phyloP scores from a whole-genome alignment of 768 basidiomycete species.

The Pilatotrama ljubarskyi region DNA sequence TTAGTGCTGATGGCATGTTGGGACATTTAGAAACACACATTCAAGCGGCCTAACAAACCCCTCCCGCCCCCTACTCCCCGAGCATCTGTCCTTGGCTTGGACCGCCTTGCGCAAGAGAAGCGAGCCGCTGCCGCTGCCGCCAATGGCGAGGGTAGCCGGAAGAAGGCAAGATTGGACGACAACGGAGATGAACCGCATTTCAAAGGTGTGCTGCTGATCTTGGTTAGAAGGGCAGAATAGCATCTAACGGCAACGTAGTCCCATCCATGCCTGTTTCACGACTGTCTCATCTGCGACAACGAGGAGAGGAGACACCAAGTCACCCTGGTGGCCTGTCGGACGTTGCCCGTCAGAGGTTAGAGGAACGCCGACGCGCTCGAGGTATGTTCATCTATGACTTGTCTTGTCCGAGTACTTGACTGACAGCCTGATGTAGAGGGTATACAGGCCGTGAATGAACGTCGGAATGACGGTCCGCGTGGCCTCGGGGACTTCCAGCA shows the following conservation, averaged over 20 bases:
- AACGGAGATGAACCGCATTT: conserved; percentile 70
- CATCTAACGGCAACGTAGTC: conserved; percentile 46
- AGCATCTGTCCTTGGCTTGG: conserved; percentile 81
- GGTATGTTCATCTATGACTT: conserved; percentile 39
- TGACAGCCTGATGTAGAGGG: conserved; percentile 53
- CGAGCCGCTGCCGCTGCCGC: conserved; percentile 53
- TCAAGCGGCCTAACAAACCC: conserved; percentile 71
- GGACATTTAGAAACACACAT: conserved; percentile 66
- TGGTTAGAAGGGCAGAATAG: too few relatives aligned
- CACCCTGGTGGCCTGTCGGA: conserved; percentile 89
- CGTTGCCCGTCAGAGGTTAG: conserved; percentile 64
- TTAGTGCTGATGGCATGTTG: conserved; percentile 5
- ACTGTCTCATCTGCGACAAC: conserved; percentile 60
- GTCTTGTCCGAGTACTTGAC: too few relatives aligned
- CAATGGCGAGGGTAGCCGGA: conserved; percentile 55
- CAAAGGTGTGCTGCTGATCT: conserved; percentile 62
- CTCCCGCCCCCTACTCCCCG: conserved; percentile 78
- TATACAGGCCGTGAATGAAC: conserved; percentile 60
- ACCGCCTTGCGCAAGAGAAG: conserved; percentile 88
- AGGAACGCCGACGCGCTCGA: conserved; percentile 70
- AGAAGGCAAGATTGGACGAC: conserved; percentile 57
- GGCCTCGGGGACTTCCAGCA: conserved; percentile 93
- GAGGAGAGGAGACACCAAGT: conserved; percentile 90
- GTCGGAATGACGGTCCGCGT: conserved; percentile 56
- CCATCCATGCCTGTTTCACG: conserved; percentile 69